Percentiles rank a stretch among this genome's conserved stretches.
Evolutionary conservation across 2,329 filamentous ascomycete genomes (phyloP).

Genomic region (Xylariales sp.): DNA sequence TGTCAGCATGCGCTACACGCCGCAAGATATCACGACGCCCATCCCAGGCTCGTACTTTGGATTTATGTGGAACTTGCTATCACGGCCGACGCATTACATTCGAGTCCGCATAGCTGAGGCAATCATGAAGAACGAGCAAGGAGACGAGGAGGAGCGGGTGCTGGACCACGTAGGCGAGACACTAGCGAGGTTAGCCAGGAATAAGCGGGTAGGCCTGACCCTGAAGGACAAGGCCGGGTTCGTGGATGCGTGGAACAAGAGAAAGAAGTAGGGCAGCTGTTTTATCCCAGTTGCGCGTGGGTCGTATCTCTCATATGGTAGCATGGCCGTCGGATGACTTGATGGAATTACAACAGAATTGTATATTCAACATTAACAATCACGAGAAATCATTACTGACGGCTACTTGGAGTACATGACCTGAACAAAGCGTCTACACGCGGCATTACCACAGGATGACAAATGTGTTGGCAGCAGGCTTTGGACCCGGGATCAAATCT

Average conservation of each 20-base stretch:
- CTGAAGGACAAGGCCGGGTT: slow-evolving; percentile 80
- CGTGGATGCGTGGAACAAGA: slow-evolving; percentile 58
- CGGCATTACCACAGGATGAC: too few relatives aligned
- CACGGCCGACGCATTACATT: slow-evolving; percentile 81
- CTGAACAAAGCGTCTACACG: too few relatives aligned
- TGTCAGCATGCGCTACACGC: slow-evolving; percentile 82
- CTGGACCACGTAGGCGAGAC: slow-evolving; percentile 80
- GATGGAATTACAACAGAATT: too few relatives aligned
- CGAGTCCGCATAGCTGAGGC: slow-evolving; percentile 83
- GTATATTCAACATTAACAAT: too few relatives aligned
- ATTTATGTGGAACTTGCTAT: slow-evolving; percentile 84
- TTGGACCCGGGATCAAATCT: too few relatives aligned
- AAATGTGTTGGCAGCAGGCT: too few relatives aligned
- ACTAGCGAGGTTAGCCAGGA: slow-evolving; percentile 78
- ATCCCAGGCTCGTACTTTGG: slow-evolving; percentile 66
- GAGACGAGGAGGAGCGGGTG: slow-evolving; percentile 37
- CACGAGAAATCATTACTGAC: too few relatives aligned
- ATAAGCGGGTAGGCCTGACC: slow-evolving; percentile 83
- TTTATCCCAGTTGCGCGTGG: too few relatives aligned
- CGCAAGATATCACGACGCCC: slow-evolving; percentile 85
- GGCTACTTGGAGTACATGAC: too few relatives aligned
- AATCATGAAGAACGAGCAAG: slow-evolving; percentile 44
- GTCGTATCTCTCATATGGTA: too few relatives aligned
- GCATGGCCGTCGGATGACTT: too few relatives aligned
- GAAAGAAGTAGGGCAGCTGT: slow-evolving; percentile 23